phyloP scores from a whole-genome alignment of 345 rosid species.

The Camelina hispida region DNA sequence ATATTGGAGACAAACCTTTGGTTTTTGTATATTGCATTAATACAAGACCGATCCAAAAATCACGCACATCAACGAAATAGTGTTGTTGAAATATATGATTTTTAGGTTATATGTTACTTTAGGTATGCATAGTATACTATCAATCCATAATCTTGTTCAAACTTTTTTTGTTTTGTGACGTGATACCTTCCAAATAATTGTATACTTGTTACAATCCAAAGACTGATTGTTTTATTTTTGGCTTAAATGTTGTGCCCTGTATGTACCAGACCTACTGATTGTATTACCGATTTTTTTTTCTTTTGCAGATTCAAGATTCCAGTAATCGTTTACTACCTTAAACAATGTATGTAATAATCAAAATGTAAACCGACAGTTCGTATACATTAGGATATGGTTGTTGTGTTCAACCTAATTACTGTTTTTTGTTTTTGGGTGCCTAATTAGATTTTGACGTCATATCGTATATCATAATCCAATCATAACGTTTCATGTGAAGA shows the following conservation, averaged over 20 bases:
- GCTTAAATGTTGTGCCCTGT: neutral
- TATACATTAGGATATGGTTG: slow-evolving; percentile 8
- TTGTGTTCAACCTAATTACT: slow-evolving; percentile 14
- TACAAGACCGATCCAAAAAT: neutral
- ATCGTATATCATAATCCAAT: slow-evolving; percentile 7
- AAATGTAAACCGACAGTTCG: slow-evolving; percentile 18
- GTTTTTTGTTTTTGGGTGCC: neutral
- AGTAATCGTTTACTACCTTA: neutral
- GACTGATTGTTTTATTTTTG: neutral
- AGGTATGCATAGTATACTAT: neutral
- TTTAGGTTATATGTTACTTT: neutral
- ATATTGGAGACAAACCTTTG: neutral
- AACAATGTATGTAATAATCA: neutral
- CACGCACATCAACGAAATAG: neutral
- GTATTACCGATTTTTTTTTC: neutral
- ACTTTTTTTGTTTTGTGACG: neutral
- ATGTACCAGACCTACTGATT: slow-evolving; percentile 2
- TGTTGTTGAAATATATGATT: neutral
- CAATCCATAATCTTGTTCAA: neutral
- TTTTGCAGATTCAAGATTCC: neutral
- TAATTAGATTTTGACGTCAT: neutral
- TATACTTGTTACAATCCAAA: neutral
- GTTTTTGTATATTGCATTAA: neutral
- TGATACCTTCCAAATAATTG: neutral
- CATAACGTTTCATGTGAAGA: slow-evolving; percentile 23